A percentile compares a stretch with the other conserved stretches of the same genome.
Evolutionary conservation across 371 early-diverging fungal genomes (phyloP).

Genomic region (Paraphysoderma sedebokerense): DNA sequence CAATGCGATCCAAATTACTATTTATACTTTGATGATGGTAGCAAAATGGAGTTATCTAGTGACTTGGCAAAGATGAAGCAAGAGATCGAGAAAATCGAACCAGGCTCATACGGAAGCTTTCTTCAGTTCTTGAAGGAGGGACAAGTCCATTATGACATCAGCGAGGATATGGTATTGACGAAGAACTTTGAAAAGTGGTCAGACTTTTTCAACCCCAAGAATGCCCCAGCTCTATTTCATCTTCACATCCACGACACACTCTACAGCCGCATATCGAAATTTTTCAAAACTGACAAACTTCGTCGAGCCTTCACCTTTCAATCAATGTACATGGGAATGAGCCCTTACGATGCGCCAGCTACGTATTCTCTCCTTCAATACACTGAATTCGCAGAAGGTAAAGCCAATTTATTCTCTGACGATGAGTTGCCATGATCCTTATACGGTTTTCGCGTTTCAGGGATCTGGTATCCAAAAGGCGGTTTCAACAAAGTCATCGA

Average conservation of each 20-base stretch:
- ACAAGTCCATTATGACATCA: slow-evolving; percentile 30
- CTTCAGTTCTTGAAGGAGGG: slow-evolving; percentile 29
- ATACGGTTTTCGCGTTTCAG: slow-evolving; percentile 1
- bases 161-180: slow-evolving; percentile 25
- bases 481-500: slow-evolving; percentile 41
- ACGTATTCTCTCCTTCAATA: slow-evolving; percentile 39
- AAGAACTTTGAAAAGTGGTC: slow-evolving; percentile 29
- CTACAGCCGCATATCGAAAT: slow-evolving; percentile 25
- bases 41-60: slow-evolving; percentile 23
- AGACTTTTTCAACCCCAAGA: slow-evolving; percentile 24
- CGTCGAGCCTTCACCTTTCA: slow-evolving; percentile 48
- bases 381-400: slow-evolving; percentile 40
- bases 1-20: slow-evolving; percentile 42
- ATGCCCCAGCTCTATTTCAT: slow-evolving; percentile 19
- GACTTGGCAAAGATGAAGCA: slow-evolving; percentile 29
- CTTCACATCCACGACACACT: slow-evolving; percentile 29
- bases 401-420: not conserved
- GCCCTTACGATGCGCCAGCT: slow-evolving; percentile 44
- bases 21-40: slow-evolving; percentile 35
- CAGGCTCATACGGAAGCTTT: slow-evolving; percentile 15
- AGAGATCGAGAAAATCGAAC: slow-evolving; percentile 35
- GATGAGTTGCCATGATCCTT: not conserved
- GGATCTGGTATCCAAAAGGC: slow-evolving; percentile 42
- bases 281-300: slow-evolving; percentile 36
- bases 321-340: slow-evolving; percentile 34